These are phyloP conservation scores for Heimioporus retisporus DNA, from an alignment of 1,284 basidiomycete genomes.

Conservation along the genomic window DNA sequence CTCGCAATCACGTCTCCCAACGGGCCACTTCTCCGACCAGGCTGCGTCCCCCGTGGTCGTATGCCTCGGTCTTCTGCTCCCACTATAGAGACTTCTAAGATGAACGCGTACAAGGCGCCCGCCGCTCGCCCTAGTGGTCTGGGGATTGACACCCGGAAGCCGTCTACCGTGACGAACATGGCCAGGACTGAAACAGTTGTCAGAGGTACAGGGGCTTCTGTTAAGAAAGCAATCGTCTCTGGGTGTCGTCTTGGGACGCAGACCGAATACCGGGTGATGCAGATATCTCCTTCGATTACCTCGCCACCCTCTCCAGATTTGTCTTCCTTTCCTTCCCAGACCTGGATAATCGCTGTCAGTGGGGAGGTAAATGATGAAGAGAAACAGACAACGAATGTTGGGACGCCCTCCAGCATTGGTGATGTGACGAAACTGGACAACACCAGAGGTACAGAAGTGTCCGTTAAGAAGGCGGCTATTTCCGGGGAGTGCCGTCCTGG, in stretches of 20 bases:
- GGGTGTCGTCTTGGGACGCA: too few species aligned
- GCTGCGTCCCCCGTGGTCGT: conserved; percentile 12
- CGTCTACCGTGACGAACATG: background rate
- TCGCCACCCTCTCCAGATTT: background rate
- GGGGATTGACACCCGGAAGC: background rate
- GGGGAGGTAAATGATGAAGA: background rate
- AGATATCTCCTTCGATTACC: background rate
- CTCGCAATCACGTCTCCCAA: background rate
- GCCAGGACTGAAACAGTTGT: background rate
- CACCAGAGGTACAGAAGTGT: too few species aligned
- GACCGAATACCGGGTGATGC: too few species aligned
- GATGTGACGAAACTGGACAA: background rate
- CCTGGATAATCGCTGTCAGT: conserved; percentile 6
- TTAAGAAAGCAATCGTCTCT: too few species aligned
- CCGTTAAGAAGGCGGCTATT: too few species aligned
- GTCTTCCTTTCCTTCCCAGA: conserved; percentile 18
- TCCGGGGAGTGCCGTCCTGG: too few species aligned
- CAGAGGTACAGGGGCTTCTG: too few species aligned
- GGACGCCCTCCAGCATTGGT: too few species aligned
- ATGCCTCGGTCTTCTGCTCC: background rate
- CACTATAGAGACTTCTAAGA: background rate
- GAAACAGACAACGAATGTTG: background rate
- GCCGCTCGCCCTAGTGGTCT: background rate
- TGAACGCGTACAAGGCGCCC: background rate
- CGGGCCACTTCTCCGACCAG: background rate